Evolutionary conservation across 1,139 yeast species (phyloP), one percentile per base, ranked within the genome.

Genomic region (Magnusiomyces suaveolens): DNA sequence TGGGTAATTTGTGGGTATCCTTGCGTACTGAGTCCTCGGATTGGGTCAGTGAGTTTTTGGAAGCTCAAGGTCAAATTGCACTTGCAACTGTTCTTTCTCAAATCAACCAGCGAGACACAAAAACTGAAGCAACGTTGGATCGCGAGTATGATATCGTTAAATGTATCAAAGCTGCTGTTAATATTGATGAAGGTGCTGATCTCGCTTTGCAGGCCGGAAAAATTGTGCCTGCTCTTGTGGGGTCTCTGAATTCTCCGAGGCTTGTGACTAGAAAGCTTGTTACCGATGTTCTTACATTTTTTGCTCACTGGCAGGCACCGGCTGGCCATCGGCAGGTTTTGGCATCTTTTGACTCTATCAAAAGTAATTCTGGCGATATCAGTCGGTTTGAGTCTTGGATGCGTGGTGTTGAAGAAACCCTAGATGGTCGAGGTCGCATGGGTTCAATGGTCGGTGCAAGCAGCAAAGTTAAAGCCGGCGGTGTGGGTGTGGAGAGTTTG

Each of bases 381-480:
- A 67, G 71, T 14, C 74, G 90, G 51, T 85, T 87, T 62, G 95
- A 87, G 62, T 80, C 87, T n/a, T 92, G 97, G 97, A 68, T 90
- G 53, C 75, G 78, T 61, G 74, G 84, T 12, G 84, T 88, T 2
- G 86, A 81, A 56, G 78, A 81, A 56, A 83, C 95, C 0, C 66
- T 92, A 53, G 90, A 85, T 59, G 97, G 97, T 1, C 77, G 92
- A 61, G 97, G 97, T 14, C 84, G 82, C 63, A 76, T 85, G 76
- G 95, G 96, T 20, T 87, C 96, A 0, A 71, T 84, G 62, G 97
- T 92, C 6, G 97, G 97, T 1, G 96, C 97, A 0, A 83, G 90
- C 58, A 95, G 85, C n/a, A 97, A 92, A 61, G 76, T 83, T 55
- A 82, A 82, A 59, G 73, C 80, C 14, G 76, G 80, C 10, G 87